These are phyloP conservation scores for Aureobasidium sp. DNA, from an alignment of 2,329 filamentous ascomycete genomes.

Conservation along the genomic window DNA sequence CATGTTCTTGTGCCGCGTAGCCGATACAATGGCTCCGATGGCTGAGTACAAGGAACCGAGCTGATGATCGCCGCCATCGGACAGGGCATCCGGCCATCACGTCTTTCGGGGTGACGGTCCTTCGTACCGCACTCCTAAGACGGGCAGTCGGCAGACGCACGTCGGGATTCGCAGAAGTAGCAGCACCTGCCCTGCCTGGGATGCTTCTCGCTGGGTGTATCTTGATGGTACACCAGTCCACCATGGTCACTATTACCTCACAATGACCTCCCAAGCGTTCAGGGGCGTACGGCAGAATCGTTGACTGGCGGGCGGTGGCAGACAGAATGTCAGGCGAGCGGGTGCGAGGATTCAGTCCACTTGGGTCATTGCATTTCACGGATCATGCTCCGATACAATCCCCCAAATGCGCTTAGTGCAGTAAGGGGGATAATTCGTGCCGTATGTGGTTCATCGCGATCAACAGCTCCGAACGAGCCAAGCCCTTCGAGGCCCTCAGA, in stretches of 20 bases:
- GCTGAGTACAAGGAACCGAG: not conserved
- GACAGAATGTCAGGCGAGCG: not conserved
- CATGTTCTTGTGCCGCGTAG: not conserved
- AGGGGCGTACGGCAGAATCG: no score
- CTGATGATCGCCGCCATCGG: not conserved
- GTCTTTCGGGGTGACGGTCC: not conserved
- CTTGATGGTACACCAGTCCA: no score
- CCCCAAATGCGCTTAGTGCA: not conserved
- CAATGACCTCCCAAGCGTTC: not conserved
- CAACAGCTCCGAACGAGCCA: not conserved
- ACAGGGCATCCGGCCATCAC: not conserved
- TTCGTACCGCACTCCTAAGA: not conserved
- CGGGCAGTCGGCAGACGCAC: not conserved
- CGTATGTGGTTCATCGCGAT: not conserved
- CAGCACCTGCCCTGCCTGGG: no score
- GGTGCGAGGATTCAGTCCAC: not conserved
- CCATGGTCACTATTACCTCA: not conserved
- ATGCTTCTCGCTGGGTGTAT: no score
- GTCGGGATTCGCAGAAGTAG: not conserved
- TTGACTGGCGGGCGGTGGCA: not conserved
- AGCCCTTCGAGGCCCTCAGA: not conserved
- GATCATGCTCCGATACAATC: not conserved
- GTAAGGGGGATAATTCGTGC: not conserved
- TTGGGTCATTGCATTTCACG: not conserved
- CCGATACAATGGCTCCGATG: not conserved